Percentiles rank a stretch among this genome's conserved stretches.
phyloP scores from a whole-genome alignment of 225 moss, liverwort and hornwort genomes.

The Marchantia paleacea region DNA sequence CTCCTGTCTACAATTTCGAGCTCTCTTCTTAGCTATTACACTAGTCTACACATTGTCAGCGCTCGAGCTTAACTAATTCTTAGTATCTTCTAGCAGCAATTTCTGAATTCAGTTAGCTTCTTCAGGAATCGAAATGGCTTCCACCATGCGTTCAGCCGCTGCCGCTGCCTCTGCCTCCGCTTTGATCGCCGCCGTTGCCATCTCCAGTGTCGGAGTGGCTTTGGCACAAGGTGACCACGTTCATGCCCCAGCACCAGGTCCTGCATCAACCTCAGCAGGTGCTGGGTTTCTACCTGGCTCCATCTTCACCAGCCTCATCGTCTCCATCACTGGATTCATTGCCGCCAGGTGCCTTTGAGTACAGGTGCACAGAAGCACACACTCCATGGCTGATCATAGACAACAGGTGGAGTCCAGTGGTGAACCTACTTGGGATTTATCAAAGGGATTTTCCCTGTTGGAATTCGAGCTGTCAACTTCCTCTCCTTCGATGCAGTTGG shows the following conservation, averaged over 20 bases:
- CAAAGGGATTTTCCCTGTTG: too few species aligned
- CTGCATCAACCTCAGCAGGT: neutral
- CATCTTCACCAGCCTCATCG: conserved; percentile 3
- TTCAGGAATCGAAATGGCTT: conserved; percentile 7
- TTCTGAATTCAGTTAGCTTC: neutral
- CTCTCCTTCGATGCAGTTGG: too few species aligned
- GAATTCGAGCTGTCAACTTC: too few species aligned
- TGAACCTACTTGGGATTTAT: neutral
- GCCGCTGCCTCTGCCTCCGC: neutral
- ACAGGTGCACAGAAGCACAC: neutral
- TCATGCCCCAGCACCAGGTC: conserved; percentile 18
- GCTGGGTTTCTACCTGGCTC: conserved; percentile 11
- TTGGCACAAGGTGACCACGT: neutral
- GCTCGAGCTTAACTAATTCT: neutral
- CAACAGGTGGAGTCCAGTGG: neutral
- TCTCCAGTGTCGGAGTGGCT: conserved; percentile 12
- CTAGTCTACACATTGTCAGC: neutral
- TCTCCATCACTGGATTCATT: conserved; percentile 12
- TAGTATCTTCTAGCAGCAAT: neutral
- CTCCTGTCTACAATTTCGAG: neutral
- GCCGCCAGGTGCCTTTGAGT: conserved; percentile 12
- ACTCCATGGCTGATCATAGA: neutral
- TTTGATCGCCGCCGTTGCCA: conserved; percentile 10
- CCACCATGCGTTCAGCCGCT: conserved; percentile 11
- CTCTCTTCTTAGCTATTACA: neutral